Base-by-base conservation (phyloP, 371 early-diverging fungal species). In the Blakeslea trispora region DNA sequence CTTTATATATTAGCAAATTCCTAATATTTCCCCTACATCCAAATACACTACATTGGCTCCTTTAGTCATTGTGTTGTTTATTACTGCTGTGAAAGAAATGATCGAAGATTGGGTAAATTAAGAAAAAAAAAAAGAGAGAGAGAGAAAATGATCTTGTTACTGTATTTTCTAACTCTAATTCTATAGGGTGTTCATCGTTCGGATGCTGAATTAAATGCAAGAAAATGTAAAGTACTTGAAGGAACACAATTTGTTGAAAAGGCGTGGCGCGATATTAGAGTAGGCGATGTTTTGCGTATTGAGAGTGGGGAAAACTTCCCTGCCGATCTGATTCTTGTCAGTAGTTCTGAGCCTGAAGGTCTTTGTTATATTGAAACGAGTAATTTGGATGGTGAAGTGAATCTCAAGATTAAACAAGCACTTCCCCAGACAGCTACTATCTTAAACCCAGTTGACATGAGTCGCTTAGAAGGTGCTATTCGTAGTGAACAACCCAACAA, bases 31-130 rank as follows among this genome's bases (percentile, higher is more conserved):
- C 23, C 94, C 94, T 6, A 92, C 92, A 0, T 90, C 90, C 46
- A 76, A 87, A 55, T 92, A 81, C 62, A 96, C 96, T 6, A 99
- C 99, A 2, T 69, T 93, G 21, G 88, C 98, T 23, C 99, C 99
- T 3, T 82, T 99, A 31, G 66, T 81, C 9, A 84, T 96, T 53
- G 97, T 99, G 2, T 68, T 99, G 44, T 66, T 91, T 9, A 93
- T 91, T 32, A 95, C 98, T 8, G 99, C 96, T 23, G 78, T 93
- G 44, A 99, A 99, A 76, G 99, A 99, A 73, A 82, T 93, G 13
- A 76, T 96, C 55, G 99, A 99, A 71, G 99, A 99, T 71, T 81
- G 84, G 62, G 90, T 85, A 81, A 77, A n/a, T n/a, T n/a, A n/a
- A n/a, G n/a, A n/a, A n/a, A n/a, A n/a, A n/a, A n/a, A n/a, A n/a